Evolutionary conservation across 768 basidiomycete species (phyloP).

Genomic region (Phallus indusiatus): DNA sequence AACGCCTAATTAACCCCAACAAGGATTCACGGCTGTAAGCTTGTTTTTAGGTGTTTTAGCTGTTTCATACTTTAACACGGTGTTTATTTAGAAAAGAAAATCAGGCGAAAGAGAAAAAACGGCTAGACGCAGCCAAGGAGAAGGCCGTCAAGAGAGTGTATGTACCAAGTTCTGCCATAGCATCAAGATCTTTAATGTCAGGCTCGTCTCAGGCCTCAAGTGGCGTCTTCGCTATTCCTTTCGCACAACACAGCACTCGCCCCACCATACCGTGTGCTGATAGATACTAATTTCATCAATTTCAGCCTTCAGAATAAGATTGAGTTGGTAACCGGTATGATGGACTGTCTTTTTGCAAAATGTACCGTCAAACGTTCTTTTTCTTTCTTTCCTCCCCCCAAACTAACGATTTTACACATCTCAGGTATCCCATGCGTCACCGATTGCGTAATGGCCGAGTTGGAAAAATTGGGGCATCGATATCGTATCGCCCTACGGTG

Average conservation of each 20-base stretch:
- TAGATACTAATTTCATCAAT: slow-evolving; percentile 99
- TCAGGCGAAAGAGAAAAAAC: slow-evolving; percentile 80
- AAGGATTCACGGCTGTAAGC: slow-evolving; percentile 77
- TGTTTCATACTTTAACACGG: not conserved
- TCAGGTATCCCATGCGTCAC: slow-evolving; percentile 97
- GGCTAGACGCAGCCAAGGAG: slow-evolving; percentile 70
- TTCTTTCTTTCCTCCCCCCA: slow-evolving; percentile 5
- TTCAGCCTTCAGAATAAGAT: slow-evolving; percentile 97
- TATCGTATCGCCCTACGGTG: slow-evolving; percentile 92
- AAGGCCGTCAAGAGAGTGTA: slow-evolving; percentile 74
- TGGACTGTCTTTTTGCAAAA: slow-evolving; percentile 98
- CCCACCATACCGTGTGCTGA: slow-evolving; percentile 92
- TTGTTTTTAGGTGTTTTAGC: not conserved
- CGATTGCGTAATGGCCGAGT: slow-evolving; percentile 96
- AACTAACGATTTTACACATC: not conserved
- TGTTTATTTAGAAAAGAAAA: slow-evolving; percentile 71
- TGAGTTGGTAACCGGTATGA: slow-evolving; percentile 95
- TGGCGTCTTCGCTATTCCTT: slow-evolving; percentile 88
- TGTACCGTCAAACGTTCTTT: slow-evolving; percentile 40
- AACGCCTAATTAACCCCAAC: slow-evolving; percentile 88
- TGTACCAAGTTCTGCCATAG: slow-evolving; percentile 24
- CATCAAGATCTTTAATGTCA: not conserved
- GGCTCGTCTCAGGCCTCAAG: slow-evolving; percentile 48
- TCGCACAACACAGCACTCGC: slow-evolving; percentile 93
- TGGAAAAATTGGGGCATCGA: slow-evolving; percentile 94